Conservation (phyloP, 2,329 filamentous ascomycete species). For the Hysterium pulicare region DNA sequence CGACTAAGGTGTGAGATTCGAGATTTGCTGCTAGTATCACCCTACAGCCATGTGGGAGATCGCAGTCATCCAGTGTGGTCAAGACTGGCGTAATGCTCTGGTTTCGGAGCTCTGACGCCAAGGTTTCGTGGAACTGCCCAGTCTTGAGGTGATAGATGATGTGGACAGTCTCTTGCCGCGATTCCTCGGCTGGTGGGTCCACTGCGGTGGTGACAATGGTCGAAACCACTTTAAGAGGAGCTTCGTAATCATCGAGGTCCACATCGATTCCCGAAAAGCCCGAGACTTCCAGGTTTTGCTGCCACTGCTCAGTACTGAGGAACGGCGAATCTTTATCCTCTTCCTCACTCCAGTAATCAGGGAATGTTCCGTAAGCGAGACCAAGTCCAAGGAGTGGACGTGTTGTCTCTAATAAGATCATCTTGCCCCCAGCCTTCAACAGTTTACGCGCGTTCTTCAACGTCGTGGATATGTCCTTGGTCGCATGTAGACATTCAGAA, state of each 20-base stretch:
- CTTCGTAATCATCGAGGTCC: slow-evolving; percentile 9
- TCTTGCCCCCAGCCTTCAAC: slow-evolving; percentile 42
- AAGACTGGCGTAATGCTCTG: no score
- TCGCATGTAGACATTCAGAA: slow-evolving; percentile 13
- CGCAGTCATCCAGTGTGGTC: no score
- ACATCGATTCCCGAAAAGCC: slow-evolving; percentile 33
- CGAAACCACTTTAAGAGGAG: neutral
- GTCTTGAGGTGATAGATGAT: no score
- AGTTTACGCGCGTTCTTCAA: slow-evolving; percentile 22
- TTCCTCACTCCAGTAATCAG: slow-evolving; percentile 8
- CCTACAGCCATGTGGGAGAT: no score
- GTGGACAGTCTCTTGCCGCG: no score
- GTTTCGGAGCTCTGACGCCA: no score
- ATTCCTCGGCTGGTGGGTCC: no score
- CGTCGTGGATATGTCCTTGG: slow-evolving; percentile 10
- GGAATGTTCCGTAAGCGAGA: neutral
- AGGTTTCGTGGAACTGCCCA: no score
- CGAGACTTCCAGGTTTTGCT: slow-evolving; percentile 23
- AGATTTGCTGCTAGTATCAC: no score
- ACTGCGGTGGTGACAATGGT: neutral
- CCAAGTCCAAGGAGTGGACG: slow-evolving; percentile 1
- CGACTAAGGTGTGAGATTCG: no score
- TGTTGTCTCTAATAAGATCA: slow-evolving; percentile 45
- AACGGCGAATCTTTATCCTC: slow-evolving; percentile 27
- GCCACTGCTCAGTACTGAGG: slow-evolving; percentile 28